These are phyloP conservation scores for Maudiozyma barnettii DNA, from an alignment of 805 yeast species.

Conservation along the genomic window DNA sequence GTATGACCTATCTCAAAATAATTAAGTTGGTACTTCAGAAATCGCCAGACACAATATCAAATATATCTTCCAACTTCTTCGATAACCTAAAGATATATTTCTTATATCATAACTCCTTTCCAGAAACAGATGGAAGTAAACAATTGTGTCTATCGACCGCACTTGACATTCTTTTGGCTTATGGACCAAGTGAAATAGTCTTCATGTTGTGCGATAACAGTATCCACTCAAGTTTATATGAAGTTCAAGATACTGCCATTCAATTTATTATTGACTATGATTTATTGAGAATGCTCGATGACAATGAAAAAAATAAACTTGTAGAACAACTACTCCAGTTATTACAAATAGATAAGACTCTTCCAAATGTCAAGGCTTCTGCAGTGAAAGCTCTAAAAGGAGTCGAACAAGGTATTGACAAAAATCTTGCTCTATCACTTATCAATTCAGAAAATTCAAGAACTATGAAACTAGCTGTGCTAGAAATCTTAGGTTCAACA, in stretches of 20 bases:
- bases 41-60: background rate
- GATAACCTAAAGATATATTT: slow-evolving; percentile 31
- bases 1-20: background rate
- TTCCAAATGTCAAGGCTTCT: slow-evolving; percentile 39
- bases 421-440: slow-evolving; percentile 15
- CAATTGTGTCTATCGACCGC: slow-evolving; percentile 37
- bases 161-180: slow-evolving; percentile 24
- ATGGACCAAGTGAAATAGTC: slow-evolving; percentile 14
- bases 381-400: slow-evolving; percentile 30
- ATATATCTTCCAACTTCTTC: slow-evolving; percentile 3
- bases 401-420: slow-evolving; percentile 12
- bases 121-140: slow-evolving; percentile 38
- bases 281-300: background rate
- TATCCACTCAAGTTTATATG: slow-evolving; percentile 33
- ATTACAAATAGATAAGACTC: slow-evolving; percentile 21
- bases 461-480: slow-evolving; percentile 37
- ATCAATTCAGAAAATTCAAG: slow-evolving; percentile 33
- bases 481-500: slow-evolving; percentile 44
- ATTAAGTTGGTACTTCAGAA: background rate
- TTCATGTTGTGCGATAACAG: slow-evolving; percentile 28
- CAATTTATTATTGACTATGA: slow-evolving; percentile 8
- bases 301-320: background rate
- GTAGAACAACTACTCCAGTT: slow-evolving; percentile 14
- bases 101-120: slow-evolving; percentile 19
- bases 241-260: slow-evolving; percentile 38